Percentiles rank a stretch among this genome's conserved stretches.
Conservation (phyloP, 2,329 filamentous ascomycete species). For the Escovopsis sp. region DNA sequence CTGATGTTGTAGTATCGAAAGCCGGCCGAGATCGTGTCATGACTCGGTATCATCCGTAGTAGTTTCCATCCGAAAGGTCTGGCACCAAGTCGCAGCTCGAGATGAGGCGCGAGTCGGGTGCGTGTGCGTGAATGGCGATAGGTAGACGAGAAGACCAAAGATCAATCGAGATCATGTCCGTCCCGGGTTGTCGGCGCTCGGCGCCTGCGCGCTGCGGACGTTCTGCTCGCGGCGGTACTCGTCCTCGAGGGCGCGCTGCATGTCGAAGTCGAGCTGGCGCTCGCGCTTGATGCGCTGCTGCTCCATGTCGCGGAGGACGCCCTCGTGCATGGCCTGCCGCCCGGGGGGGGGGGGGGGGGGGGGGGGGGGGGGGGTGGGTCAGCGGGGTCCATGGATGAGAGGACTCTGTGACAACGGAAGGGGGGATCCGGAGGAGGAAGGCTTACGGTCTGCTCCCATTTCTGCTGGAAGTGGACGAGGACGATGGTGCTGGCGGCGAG, state of each 20-base stretch:
- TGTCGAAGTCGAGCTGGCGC: conserved; percentile 84
- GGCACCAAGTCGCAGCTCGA: too few species aligned
- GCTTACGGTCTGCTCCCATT: conserved; percentile 65
- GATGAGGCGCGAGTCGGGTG: too few species aligned
- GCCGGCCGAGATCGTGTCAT: too few species aligned
- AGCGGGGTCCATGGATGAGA: too few species aligned
- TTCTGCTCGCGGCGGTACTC: conserved; percentile 84
- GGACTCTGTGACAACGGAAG: too few species aligned
- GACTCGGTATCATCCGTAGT: too few species aligned
- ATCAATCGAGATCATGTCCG: background rate
- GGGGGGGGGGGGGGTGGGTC: too few species aligned
- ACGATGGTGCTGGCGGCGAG: conserved; percentile 63
- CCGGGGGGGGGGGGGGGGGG: too few species aligned
- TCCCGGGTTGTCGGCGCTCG: conserved; percentile 4
- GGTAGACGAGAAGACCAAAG: background rate
- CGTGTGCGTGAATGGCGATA: too few species aligned
- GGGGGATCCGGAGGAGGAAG: background rate
- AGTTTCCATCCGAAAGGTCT: too few species aligned
- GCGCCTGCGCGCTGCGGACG: conserved; percentile 36
- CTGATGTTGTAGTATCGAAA: too few species aligned
- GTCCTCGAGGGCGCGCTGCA: conserved; percentile 71
- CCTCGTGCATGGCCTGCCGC: conserved; percentile 78
- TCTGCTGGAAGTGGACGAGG: conserved; percentile 83
- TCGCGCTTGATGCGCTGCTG: conserved; percentile 83
- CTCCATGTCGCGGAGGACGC: conserved; percentile 88